Evolutionary conservation across 2,329 filamentous ascomycete species (phyloP), one percentile per base, ranked within the genome.

Genomic region (Verticillium tricorpus): DNA sequence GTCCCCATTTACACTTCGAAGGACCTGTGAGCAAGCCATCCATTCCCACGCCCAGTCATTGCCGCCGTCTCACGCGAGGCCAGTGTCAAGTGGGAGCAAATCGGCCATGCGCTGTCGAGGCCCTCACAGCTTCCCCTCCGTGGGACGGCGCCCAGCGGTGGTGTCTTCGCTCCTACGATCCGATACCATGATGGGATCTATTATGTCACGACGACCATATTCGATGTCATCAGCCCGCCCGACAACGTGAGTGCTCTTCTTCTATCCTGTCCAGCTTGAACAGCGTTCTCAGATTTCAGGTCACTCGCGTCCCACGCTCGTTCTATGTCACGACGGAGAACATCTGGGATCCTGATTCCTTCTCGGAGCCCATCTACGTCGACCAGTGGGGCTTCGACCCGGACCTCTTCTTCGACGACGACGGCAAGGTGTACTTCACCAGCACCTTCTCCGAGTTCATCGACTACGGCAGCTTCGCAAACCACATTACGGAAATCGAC

Each of bases 371-470:
- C 9, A 63, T 56, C 14, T 65, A 65, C n/a, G 60, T 65, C 17
- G 64, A 65, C 32, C 64, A 65, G 8, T 65, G 64, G 64, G 64
- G 64, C 1, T 64, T 65, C 9, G 64, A 65, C 15, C 58, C 58
- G 1, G 64, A 65, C n/a, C 62, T 65, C 2, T 64, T 57, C 56
- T 57, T 57, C 56, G 56, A 57, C 56, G 56, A 57, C 5, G 64
- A 65, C 8, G 64, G 64, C 8, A 60, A 58, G 22, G 64, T 61
- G 3, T 65, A 65, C 25, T 58, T 65, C 2, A 64, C 62, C 1
- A 57, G 60, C 0, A 65, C 64, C 1, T 65, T 64, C 15, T 59
- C 62, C 1, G 62, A 65, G 2, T 61, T 60, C 3, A 57, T 64
- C 8, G 60, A 64, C 5, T 40, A 63, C 28, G 64, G 64, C 1